Conservation (phyloP, 2,329 filamentous ascomycete species). For the Penicillium occitanis region DNA sequence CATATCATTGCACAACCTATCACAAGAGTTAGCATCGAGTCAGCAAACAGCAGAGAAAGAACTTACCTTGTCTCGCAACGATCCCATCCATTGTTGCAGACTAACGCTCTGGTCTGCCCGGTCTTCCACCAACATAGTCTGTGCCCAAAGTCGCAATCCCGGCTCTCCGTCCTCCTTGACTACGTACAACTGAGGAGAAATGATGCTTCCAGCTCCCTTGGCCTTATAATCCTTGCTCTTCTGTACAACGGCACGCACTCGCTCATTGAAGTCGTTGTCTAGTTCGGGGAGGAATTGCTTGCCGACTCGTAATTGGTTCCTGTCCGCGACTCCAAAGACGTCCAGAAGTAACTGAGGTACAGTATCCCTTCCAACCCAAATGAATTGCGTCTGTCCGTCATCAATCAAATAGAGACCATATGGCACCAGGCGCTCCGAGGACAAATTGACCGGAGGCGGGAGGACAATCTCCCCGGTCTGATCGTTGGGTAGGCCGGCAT, state of each 20-base stretch:
- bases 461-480: slow-evolving; percentile 86
- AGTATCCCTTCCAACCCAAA: slow-evolving; percentile 92
- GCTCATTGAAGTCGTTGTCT: slow-evolving; percentile 95
- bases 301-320: slow-evolving; percentile 81
- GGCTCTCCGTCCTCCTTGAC: slow-evolving; percentile 95
- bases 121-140: slow-evolving; percentile 93
- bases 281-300: slow-evolving; percentile 84
- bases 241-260: slow-evolving; percentile 81
- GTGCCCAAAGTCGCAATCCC: slow-evolving; percentile 91
- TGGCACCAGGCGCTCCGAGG: slow-evolving; percentile 80
- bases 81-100: slow-evolving; percentile 89
- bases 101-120: slow-evolving; percentile 91
- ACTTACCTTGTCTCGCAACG: slow-evolving; percentile 80
- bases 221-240: slow-evolving; percentile 88
- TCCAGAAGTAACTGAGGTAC: slow-evolving; percentile 85
- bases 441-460: slow-evolving; percentile 79
- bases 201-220: slow-evolving; percentile 87
- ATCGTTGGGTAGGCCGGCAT: slow-evolving; percentile 79
- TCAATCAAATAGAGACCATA: slow-evolving; percentile 96
- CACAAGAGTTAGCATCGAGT: slow-evolving; percentile 5
- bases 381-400: slow-evolving; percentile 94
- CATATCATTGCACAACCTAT: slow-evolving; percentile 37
- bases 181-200: slow-evolving; percentile 88
- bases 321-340: slow-evolving; percentile 85
- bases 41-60: slow-evolving; percentile 5